These are phyloP conservation scores for Leucoagaricus sp. DNA, from an alignment of 1,284 basidiomycete genomes.

Conservation along the genomic window DNA sequence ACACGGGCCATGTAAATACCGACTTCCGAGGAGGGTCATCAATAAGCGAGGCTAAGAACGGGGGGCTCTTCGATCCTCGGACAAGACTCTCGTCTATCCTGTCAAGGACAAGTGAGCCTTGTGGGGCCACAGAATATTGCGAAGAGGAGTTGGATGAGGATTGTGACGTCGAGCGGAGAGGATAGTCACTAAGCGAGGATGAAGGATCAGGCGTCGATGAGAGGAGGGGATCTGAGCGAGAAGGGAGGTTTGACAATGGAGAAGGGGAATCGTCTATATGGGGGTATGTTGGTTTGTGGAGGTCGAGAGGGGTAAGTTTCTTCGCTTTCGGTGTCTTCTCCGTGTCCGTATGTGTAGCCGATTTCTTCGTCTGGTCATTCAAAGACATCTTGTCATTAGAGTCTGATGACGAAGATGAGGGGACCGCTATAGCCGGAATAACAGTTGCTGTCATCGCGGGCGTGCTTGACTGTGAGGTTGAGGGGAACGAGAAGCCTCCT, in stretches of 20 bases:
- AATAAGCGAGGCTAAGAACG: constrained; percentile 63
- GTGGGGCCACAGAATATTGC: constrained; percentile 40
- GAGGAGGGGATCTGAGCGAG: constrained; percentile 34
- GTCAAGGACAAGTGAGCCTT: constrained; percentile 54
- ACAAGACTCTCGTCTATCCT: constrained; percentile 68
- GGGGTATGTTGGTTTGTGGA: constrained; percentile 28
- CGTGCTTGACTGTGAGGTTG: constrained; percentile 32
- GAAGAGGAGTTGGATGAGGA: constrained; percentile 55
- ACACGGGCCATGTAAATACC: constrained; percentile 80
- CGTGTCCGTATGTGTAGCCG: constrained; percentile 33
- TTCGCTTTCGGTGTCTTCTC: constrained; percentile 44
- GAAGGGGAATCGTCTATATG: constrained; percentile 23
- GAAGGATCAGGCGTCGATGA: constrained; percentile 74
- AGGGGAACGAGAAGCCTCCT: constrained; percentile 4
- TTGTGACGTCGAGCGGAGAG: constrained; percentile 48
- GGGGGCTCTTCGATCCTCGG: constrained; percentile 56
- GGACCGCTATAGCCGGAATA: constrained; percentile 15
- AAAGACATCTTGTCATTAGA: constrained; percentile 8
- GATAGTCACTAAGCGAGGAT: constrained; percentile 64
- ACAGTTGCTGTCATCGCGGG: constrained; percentile 23
- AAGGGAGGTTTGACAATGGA: constrained; percentile 35
- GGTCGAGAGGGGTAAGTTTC: constrained; percentile 33
- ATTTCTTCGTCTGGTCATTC: constrained; percentile 18
- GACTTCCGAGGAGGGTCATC: constrained; percentile 88
- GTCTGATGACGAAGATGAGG: constrained; percentile 14